Conservation (phyloP, 768 basidiomycete species). For the Termitomyces titanicus region DNA sequence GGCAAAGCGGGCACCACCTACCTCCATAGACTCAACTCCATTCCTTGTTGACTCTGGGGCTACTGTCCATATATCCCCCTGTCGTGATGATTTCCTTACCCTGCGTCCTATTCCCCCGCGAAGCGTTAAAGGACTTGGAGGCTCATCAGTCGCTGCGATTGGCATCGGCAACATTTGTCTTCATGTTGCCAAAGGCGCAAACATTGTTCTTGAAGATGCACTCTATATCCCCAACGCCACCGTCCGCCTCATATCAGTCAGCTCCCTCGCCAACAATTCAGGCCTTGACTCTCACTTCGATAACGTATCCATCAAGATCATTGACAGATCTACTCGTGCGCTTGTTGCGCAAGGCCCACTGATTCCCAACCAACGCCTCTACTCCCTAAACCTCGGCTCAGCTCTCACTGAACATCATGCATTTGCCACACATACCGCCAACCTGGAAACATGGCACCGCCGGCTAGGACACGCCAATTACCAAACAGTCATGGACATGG, state of each 20-base stretch:
- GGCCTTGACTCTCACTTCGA: neutral
- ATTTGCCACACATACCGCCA: constrained; percentile 2
- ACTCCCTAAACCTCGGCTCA: no score
- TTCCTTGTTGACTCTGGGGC: constrained; percentile 20
- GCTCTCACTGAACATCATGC: constrained; percentile 20
- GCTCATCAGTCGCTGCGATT: constrained; percentile 18
- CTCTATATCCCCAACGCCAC: no score
- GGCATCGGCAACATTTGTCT: no score
- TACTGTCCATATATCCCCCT: no score
- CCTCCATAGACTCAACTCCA: constrained; percentile 22
- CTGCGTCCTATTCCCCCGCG: no score
- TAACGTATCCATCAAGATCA: neutral
- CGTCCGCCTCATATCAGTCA: no score
- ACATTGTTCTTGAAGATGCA: constrained; percentile 12
- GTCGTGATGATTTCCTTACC: no score
- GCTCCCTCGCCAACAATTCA: constrained; percentile 11
- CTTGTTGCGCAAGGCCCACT: constrained; percentile 11
- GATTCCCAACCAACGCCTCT: no score
- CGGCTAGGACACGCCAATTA: constrained; percentile 26
- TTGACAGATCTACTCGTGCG: constrained; percentile 7
- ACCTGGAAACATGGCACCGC: no score
- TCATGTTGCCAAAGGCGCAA: constrained; percentile 12
- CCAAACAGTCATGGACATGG: no score
- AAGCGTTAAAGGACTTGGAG: no score
- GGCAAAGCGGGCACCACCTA: no score